Conservation (phyloP, 1,284 basidiomycete species). For the Mrakiaceae sp. region DNA sequence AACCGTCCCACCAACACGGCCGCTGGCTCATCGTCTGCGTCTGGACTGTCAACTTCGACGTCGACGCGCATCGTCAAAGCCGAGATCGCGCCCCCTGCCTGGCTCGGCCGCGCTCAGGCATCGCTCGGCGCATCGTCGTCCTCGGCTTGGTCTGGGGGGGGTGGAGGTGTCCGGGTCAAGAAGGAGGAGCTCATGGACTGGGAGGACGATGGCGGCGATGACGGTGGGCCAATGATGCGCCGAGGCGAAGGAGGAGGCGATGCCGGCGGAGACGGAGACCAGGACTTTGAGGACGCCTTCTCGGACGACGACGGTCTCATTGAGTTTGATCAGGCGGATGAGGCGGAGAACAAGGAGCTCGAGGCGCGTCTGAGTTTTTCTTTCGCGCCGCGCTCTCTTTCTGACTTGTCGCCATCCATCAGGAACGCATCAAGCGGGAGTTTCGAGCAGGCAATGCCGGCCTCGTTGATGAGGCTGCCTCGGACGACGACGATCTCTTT, state of each 20-base stretch:
- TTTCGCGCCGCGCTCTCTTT: constrained; percentile 1
- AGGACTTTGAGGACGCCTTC: constrained; percentile 70
- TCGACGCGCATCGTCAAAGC: background rate
- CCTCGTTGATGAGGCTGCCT: constrained; percentile 59
- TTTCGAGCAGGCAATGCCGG: constrained; percentile 54
- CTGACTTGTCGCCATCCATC: background rate
- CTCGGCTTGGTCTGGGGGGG: background rate
- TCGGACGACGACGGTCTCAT: constrained; percentile 76
- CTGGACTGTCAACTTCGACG: background rate
- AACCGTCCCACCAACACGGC: background rate
- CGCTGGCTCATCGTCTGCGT: background rate
- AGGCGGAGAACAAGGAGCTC: constrained; percentile 73
- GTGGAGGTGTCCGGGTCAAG: background rate
- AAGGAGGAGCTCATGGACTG: background rate
- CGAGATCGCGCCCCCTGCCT: background rate
- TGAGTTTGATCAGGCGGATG: constrained; percentile 55
- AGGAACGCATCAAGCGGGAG: constrained; percentile 75
- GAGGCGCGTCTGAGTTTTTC: constrained; percentile 43
- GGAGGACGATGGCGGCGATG: constrained; percentile 11
- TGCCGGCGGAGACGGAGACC: constrained; percentile 66
- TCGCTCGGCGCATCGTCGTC: background rate
- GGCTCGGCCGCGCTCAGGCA: background rate
- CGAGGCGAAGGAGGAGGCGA: constrained; percentile 20
- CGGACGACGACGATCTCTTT: constrained; percentile 36
- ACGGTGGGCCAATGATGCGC: constrained; percentile 16